These are phyloP conservation scores for Pseudozyma sp. DNA, from an alignment of 1,284 basidiomycete genomes.

Conservation along the genomic window DNA sequence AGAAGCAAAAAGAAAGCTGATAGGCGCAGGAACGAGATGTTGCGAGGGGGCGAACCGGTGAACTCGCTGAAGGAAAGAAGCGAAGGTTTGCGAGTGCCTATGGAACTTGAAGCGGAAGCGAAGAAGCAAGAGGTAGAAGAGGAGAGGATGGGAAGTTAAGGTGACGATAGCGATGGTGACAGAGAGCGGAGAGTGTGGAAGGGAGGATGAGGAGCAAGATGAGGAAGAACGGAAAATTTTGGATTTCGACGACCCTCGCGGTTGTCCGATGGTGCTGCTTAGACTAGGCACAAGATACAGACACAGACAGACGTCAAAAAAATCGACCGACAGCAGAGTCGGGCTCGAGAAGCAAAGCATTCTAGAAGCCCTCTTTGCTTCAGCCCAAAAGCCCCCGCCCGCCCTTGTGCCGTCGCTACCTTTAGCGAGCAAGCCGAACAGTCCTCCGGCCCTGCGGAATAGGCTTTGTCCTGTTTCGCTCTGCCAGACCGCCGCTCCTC, in stretches of 20 bases:
- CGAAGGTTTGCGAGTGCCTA: background rate
- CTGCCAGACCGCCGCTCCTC: no score
- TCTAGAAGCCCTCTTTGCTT: slow-evolving; percentile 7
- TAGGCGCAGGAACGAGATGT: background rate
- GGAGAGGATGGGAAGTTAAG: background rate
- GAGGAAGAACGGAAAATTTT: background rate
- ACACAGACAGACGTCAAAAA: background rate
- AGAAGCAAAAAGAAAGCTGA: background rate
- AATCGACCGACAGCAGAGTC: background rate
- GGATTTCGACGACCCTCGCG: slow-evolving; percentile 34
- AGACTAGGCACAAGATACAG: background rate
- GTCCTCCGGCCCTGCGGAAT: slow-evolving; percentile 5
- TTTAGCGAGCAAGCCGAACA: slow-evolving; percentile 6
- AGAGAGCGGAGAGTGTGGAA: no score
- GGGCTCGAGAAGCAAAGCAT: background rate
- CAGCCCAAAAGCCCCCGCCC: background rate
- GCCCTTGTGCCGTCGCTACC: background rate
- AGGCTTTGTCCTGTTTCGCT: background rate
- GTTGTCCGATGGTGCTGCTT: slow-evolving; percentile 14
- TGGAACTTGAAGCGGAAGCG: no score
- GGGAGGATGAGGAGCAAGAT: no score
- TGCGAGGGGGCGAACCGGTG: background rate
- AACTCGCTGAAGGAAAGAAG: background rate
- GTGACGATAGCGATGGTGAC: no score
- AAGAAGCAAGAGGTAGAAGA: slow-evolving; percentile 1